Percentiles rank a stretch among this genome's conserved stretches.
phyloP scores from a whole-genome alignment of 176 grass and related monocot species.

The Guadua angustifolia region DNA sequence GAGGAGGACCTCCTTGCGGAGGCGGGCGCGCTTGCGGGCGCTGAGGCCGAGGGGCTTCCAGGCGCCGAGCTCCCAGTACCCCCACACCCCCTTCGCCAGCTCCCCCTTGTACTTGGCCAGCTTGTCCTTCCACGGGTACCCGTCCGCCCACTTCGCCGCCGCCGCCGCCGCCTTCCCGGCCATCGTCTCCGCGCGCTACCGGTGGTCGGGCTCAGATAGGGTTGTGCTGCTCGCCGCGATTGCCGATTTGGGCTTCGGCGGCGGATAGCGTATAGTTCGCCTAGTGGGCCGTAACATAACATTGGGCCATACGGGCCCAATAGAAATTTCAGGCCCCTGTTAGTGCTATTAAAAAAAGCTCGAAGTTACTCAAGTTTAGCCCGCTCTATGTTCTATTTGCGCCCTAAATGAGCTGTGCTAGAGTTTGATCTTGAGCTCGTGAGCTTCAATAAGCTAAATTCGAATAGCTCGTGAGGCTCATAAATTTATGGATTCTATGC shows the following conservation, averaged over 20 bases:
- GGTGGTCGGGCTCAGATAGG: constrained; percentile 19
- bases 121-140: constrained; percentile 74
- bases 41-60: constrained; percentile 88
- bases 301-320: neutral
- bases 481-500: too few relatives aligned
- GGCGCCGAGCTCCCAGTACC: constrained; percentile 92
- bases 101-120: constrained; percentile 66
- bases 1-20: constrained; percentile 89
- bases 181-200: constrained; percentile 37
- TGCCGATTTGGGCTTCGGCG: neutral
- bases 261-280: neutral
- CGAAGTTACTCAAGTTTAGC: too few relatives aligned
- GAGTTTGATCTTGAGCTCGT: too few relatives aligned
- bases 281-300: neutral
- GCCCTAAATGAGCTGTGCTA: too few relatives aligned
- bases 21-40: constrained; percentile 74
- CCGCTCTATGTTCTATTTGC: too few relatives aligned
- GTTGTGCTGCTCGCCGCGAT: neutral
- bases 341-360: too few relatives aligned
- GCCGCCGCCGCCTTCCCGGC: constrained; percentile 51
- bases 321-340: neutral
- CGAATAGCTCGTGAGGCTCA: too few relatives aligned
- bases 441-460: too few relatives aligned
- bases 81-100: constrained; percentile 73
- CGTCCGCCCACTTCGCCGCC: constrained; percentile 48